Base-by-base conservation (phyloP, 1,139 yeast genomes). In the Yamadazyma kanchanaburiensis region DNA sequence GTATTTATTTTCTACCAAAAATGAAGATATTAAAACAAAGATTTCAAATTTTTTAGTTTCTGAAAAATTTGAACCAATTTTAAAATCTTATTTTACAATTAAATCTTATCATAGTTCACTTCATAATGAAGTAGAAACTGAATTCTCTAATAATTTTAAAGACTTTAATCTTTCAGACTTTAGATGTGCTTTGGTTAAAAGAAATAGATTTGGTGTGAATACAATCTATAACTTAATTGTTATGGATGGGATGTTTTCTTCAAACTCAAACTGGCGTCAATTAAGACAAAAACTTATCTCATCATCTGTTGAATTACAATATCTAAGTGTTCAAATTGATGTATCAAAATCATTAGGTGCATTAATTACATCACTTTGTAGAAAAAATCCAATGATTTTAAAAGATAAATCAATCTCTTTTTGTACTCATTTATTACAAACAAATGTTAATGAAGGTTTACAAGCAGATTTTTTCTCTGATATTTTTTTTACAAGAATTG, bases 291-390 rank as follows among this genome's bases (percentile, higher is more conserved):
- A 74, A 32, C 70, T 87, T 5, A 55, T 73, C 4, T 67, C 70
- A 3, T 77, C 85, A 1, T 80, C 88, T 39, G 57, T 79, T 25
- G 80, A 81, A 43, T 51, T 78, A 26, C 88, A 86, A 38, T 71
- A 68, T 48, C 66, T 80, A 13, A 71, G 77, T 30, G 73, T 91
- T 1, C 95, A 87, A 48, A 64, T 80, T 14, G 62, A 74, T 3
- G 73, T 83, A 16, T 80, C 86, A 3, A 80, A 80, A 47, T 74
- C 95, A 0, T 79, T 84, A 71, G 89, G 94, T 30, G 88, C 91
- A 1, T 60, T 88, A 11, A 41, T 84, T 18, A 80, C 94, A 0
- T 77, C 94, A 0, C 73, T 73, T 40, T 72, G 80, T 43, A 63
- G 69, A 32, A 56, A 55, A 26, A 67, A 53, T 38, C 35, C 55